phyloP scores from a whole-genome alignment of 2,329 filamentous ascomycete genomes.

The Cercospora zeina region DNA sequence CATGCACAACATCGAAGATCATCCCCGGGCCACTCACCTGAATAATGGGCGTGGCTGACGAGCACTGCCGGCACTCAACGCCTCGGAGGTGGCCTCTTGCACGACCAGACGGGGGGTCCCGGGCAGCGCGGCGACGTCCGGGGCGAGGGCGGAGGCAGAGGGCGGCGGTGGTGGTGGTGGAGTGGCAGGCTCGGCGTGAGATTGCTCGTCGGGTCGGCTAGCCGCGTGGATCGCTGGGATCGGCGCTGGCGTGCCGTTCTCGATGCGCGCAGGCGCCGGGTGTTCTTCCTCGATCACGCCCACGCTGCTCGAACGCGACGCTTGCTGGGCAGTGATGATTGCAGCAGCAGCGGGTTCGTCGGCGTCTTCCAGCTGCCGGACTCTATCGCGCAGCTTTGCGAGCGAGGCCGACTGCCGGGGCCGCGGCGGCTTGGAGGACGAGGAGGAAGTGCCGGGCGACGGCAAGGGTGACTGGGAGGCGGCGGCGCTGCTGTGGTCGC shows the following conservation, averaged over 20 bases:
- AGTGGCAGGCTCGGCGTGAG: constrained; percentile 8
- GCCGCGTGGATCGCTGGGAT: not conserved
- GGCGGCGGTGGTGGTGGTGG: constrained; percentile 17
- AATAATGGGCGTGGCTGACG: not conserved
- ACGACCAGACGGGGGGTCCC: constrained; percentile 21
- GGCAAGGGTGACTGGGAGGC: constrained; percentile 24
- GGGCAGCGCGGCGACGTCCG: constrained; percentile 19
- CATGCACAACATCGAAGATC: constrained; percentile 22
- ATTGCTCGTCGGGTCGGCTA: constrained; percentile 1
- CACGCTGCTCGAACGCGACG: constrained; percentile 10
- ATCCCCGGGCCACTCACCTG: constrained; percentile 14
- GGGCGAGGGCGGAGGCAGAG: constrained; percentile 11
- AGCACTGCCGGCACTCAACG: constrained; percentile 4
- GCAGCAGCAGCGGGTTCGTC: not conserved
- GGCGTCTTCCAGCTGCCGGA: constrained; percentile 16
- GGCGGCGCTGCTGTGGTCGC: constrained; percentile 21
- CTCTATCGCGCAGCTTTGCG: constrained; percentile 30
- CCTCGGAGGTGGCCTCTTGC: constrained; percentile 27
- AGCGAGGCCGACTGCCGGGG: constrained; percentile 26
- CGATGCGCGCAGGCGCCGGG: not conserved
- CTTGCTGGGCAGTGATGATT: not conserved
- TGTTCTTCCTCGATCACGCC: not conserved
- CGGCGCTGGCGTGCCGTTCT: not conserved
- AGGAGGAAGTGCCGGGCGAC: constrained; percentile 14
- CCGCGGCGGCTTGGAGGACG: not conserved